Conservation (phyloP, 2,329 filamentous ascomycete species). For the Claviceps lovelessii region DNA sequence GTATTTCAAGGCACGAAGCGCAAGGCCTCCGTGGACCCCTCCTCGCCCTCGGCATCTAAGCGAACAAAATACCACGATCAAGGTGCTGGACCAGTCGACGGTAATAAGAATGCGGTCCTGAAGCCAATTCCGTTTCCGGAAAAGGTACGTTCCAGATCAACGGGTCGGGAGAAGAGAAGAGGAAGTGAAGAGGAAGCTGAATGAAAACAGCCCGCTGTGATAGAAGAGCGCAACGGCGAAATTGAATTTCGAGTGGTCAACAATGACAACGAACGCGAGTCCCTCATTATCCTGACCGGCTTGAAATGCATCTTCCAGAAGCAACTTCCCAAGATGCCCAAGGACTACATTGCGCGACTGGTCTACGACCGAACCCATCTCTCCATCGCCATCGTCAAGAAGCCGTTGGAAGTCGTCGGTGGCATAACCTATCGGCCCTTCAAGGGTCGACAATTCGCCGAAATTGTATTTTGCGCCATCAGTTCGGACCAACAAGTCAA, state of each 20-base stretch:
- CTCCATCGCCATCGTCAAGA: slow-evolving; percentile 94
- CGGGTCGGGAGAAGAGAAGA: neutral
- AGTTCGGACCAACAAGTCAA: slow-evolving; percentile 97
- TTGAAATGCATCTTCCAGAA: slow-evolving; percentile 98
- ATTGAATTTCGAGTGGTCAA: slow-evolving; percentile 98
- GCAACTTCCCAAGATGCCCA: slow-evolving; percentile 96
- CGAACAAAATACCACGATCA: slow-evolving; percentile 39
- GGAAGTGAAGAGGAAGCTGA: neutral
- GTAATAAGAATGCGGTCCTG: slow-evolving; percentile 34
- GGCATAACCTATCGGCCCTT: slow-evolving; percentile 96
- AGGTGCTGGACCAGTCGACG: slow-evolving; percentile 13
- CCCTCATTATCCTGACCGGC: slow-evolving; percentile 85
- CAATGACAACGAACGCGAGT: slow-evolving; percentile 80
- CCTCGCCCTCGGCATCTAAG: slow-evolving; percentile 48
- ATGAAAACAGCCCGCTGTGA: slow-evolving; percentile 3
- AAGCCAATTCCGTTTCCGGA: slow-evolving; percentile 76
- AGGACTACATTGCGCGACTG: slow-evolving; percentile 93
- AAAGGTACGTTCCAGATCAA: slow-evolving; percentile 40
- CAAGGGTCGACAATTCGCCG: slow-evolving; percentile 79
- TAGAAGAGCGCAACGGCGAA: slow-evolving; percentile 78
- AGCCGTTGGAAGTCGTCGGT: slow-evolving; percentile 86
- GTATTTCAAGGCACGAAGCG: slow-evolving; percentile 44
- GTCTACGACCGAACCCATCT: slow-evolving; percentile 95
- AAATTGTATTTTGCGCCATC: slow-evolving; percentile 98
- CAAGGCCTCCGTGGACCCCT: slow-evolving; percentile 54